These are phyloP conservation scores for Backusella psychrophila DNA, from an alignment of 192 early-diverging fungal species.

Conservation along the genomic window DNA sequence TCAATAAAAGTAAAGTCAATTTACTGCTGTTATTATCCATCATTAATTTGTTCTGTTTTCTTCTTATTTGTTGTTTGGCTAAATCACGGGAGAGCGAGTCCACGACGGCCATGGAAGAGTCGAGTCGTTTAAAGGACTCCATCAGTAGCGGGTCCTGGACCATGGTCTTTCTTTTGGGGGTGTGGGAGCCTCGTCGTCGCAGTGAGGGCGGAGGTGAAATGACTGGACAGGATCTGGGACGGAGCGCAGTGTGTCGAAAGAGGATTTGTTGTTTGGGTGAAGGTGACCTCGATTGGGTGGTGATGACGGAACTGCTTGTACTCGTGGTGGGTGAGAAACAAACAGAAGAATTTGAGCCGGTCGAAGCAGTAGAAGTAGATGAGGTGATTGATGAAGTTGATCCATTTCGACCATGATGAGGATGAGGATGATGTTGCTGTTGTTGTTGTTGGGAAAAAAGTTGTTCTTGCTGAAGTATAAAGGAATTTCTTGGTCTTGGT, in stretches of 20 bases:
- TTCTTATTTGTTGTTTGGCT: not conserved
- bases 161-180: not conserved
- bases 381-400: not conserved
- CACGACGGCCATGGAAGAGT: conserved; percentile 28
- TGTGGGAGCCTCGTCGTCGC: not conserved
- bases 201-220: not conserved
- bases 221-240: not conserved
- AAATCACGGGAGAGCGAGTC: conserved; percentile 33
- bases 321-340: not conserved
- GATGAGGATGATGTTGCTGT: not conserved
- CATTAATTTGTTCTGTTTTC: not conserved
- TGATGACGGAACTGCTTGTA: not conserved
- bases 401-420: not conserved
- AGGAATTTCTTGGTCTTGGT: conserved; percentile 11
- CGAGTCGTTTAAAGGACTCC: conserved; percentile 30
- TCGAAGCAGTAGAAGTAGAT: not conserved
- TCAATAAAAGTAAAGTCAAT: conserved; percentile 6
- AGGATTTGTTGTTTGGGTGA: not conserved
- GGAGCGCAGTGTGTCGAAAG: not conserved
- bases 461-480: not conserved
- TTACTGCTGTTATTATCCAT: not conserved
- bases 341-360: conserved; percentile 2
- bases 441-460: not conserved
- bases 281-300: conserved; percentile 4
- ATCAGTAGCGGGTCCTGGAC: conserved; percentile 4